These are phyloP conservation scores for Scleroderma bovista DNA, from an alignment of 768 basidiomycete species.

Conservation along the genomic window DNA sequence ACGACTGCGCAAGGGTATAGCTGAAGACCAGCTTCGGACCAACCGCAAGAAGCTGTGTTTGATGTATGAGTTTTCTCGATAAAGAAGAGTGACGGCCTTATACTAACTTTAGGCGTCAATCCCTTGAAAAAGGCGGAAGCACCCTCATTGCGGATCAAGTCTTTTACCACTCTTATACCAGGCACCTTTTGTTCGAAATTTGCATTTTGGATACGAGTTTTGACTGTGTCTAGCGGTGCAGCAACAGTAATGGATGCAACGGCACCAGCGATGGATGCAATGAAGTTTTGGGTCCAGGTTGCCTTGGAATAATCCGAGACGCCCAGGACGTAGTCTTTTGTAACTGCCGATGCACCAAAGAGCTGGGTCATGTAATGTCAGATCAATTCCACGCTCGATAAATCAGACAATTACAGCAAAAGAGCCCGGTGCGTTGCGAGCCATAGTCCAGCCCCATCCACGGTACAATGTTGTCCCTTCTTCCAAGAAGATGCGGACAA, in stretches of 20 bases:
- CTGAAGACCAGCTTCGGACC: constrained; percentile 98
- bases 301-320: constrained; percentile 88
- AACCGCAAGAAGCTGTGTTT: constrained; percentile 80
- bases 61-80: constrained; percentile 25
- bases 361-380: constrained; percentile 48
- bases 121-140: constrained; percentile 89
- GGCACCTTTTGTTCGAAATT: constrained; percentile 86
- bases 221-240: constrained; percentile 92
- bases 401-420: constrained; percentile 70
- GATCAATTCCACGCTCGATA: neutral
- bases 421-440: constrained; percentile 91
- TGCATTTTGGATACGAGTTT: constrained; percentile 97
- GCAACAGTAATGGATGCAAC: constrained; percentile 94
- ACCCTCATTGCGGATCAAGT: constrained; percentile 86
- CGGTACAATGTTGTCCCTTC: constrained; percentile 91
- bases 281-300: constrained; percentile 97
- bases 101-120: constrained; percentile 83
- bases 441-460: constrained; percentile 99
- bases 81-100: constrained; percentile 11
- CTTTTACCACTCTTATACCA: constrained; percentile 77
- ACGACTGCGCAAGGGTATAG: constrained; percentile 92
- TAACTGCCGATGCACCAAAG: constrained; percentile 92
- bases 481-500: constrained; percentile 84
- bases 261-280: constrained; percentile 91
- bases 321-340: constrained; percentile 90